A percentile compares a stretch with the other conserved stretches of the same genome.
phyloP scores from a whole-genome alignment of 345 rosid species.

The Aegle marmelos region DNA sequence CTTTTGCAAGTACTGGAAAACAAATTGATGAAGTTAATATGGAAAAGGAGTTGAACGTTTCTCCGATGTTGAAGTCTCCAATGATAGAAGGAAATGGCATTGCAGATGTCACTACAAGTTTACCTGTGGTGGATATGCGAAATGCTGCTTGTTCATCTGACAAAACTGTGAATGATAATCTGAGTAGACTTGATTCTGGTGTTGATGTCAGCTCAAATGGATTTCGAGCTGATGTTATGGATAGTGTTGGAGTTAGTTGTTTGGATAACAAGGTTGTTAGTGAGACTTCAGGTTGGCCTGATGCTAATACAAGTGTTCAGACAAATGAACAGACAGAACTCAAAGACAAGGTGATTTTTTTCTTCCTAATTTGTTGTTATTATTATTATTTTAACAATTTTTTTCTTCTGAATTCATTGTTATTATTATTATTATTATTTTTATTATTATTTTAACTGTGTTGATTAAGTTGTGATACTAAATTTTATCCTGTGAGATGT shows the following conservation, averaged over 20 bases:
- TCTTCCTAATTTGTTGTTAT: conserved; percentile 2
- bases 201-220: conserved; percentile 24
- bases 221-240: conserved; percentile 24
- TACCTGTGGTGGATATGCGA: conserved; percentile 19
- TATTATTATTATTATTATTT: too few relatives aligned
- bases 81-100: conserved; percentile 32
- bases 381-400: too few relatives aligned
- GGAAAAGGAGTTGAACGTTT: conserved; percentile 26
- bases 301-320: conserved; percentile 24
- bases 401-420: conserved; percentile 9
- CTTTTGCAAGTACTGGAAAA: conserved; percentile 13
- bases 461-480: conserved; percentile 18
- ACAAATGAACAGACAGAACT: conserved; percentile 24
- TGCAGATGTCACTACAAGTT: conserved; percentile 22
- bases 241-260: conserved; percentile 13
- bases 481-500: conserved; percentile 18
- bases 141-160: conserved; percentile 27
- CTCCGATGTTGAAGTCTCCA: conserved; percentile 24
- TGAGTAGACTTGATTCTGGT: conserved; percentile 22
- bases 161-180: conserved; percentile 24
- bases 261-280: conserved; percentile 17
- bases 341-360: conserved; percentile 37
- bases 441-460: conserved; percentile 8
- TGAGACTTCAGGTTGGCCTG: conserved; percentile 27
- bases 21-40: conserved; percentile 33